Evolutionary conservation across 73 alveolate species (phyloP).

Genomic region (Stentor coeruleus): DNA sequence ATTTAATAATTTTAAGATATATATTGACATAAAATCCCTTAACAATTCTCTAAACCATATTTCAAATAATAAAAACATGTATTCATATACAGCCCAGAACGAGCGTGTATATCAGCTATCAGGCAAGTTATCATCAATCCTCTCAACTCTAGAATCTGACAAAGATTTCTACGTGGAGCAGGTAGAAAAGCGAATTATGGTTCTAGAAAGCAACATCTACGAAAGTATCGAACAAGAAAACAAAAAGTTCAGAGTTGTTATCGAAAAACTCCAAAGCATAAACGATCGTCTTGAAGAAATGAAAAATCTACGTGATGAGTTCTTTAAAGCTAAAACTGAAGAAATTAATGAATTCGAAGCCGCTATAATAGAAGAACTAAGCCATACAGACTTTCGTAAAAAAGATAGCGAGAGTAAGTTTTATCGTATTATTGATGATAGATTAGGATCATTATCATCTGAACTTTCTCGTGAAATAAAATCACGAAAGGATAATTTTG

Average conservation of each 20-base stretch:
- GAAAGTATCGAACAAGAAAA: conserved; percentile 21
- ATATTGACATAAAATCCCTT: too few species aligned
- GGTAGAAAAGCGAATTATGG: not conserved
- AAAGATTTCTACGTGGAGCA: not conserved
- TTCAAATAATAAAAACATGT: too few species aligned
- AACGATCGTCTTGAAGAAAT: conserved; percentile 39
- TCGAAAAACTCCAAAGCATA: conserved; percentile 41
- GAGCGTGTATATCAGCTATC: conserved; percentile 17
- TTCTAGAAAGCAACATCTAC: not conserved
- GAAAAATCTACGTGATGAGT: conserved; percentile 32
- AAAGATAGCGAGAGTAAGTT: conserved; percentile 40
- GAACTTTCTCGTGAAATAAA: not conserved
- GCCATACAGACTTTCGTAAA: conserved; percentile 36
- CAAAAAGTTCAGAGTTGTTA: conserved; percentile 20
- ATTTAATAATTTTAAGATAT: too few species aligned
- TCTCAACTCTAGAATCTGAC: not conserved
- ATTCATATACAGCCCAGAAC: too few species aligned
- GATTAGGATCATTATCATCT: not conserved
- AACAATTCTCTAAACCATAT: too few species aligned
- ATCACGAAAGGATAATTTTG: not conserved
- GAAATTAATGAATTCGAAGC: conserved; percentile 47
- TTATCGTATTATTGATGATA: conserved; percentile 38
- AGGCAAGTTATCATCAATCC: not conserved
- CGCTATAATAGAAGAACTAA: conserved; percentile 39
- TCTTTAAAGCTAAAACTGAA: conserved; percentile 34